Evolutionary conservation across 2,329 filamentous ascomycete species (phyloP).

Genomic region (Trichothecium sympodiale): DNA sequence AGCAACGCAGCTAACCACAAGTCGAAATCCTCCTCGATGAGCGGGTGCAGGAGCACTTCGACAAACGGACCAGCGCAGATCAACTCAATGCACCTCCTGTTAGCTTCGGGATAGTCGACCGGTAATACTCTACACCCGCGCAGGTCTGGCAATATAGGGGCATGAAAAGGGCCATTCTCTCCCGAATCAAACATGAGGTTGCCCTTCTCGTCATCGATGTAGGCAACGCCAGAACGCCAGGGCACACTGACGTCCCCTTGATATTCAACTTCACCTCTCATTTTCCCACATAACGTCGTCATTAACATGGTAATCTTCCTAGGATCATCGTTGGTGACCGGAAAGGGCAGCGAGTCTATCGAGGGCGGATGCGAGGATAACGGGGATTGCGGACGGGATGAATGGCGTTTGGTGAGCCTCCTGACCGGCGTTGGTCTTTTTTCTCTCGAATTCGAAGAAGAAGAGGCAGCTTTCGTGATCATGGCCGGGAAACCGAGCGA

Average conservation of each 20-base stretch:
- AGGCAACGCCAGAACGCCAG: conserved; percentile 64
- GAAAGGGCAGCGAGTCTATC: conserved; percentile 47
- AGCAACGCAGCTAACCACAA: conserved; percentile 71
- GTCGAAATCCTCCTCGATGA: conserved; percentile 56
- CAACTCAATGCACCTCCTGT: conserved; percentile 41
- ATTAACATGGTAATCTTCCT: conserved; percentile 65
- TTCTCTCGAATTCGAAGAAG: conserved; percentile 15
- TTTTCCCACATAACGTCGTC: conserved; percentile 66
- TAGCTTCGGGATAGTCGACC: conserved; percentile 33
- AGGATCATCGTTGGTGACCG: conserved; percentile 54
- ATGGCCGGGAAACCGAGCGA: conserved; percentile 30
- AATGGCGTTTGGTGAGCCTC: conserved; percentile 43
- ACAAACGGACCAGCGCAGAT: conserved; percentile 39
- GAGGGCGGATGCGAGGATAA: conserved; percentile 41
- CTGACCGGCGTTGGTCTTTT: conserved; percentile 36
- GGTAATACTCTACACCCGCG: conserved; percentile 60
- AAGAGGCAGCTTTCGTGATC: conserved; percentile 19
- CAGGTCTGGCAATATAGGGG: conserved; percentile 60
- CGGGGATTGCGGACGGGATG: conserved; percentile 48
- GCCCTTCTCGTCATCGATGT: conserved; percentile 66
- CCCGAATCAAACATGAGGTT: conserved; percentile 65
- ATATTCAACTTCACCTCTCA: conserved; percentile 70
- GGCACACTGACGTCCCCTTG: conserved; percentile 46
- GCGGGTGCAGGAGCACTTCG: conserved; percentile 55
- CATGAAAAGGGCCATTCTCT: conserved; percentile 52